A percentile compares a stretch with the other conserved stretches of the same genome.
Evolutionary conservation across 1,284 basidiomycete species (phyloP).

Genomic region (Lentinula novae-zelandiae): DNA sequence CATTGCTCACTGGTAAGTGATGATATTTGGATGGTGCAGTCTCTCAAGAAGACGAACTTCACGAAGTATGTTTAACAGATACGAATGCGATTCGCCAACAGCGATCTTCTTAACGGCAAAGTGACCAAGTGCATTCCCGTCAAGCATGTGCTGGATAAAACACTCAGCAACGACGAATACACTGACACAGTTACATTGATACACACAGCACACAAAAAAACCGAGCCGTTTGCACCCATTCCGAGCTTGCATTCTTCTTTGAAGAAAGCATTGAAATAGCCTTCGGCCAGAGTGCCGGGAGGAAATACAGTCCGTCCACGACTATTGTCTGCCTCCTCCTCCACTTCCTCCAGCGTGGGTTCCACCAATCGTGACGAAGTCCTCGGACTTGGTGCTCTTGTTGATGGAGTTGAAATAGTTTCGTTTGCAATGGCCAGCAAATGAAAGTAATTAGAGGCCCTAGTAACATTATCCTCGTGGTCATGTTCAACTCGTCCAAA

Average conservation of each 20-base stretch:
- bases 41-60: slow-evolving; percentile 84
- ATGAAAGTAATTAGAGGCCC: slow-evolving; percentile 70
- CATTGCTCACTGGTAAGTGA: slow-evolving; percentile 76
- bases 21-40: slow-evolving; percentile 88
- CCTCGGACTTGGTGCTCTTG: slow-evolving; percentile 33
- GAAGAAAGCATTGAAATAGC: slow-evolving; percentile 86
- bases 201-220: slow-evolving; percentile 63
- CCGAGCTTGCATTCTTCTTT: slow-evolving; percentile 83
- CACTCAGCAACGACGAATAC: background rate
- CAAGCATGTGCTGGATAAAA: slow-evolving; percentile 65
- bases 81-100: slow-evolving; percentile 83
- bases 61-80: slow-evolving; percentile 76
- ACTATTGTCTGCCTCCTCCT: slow-evolving; percentile 16
- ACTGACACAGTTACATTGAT: background rate
- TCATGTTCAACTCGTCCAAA: slow-evolving; percentile 3
- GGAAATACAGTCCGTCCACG: slow-evolving; percentile 39
- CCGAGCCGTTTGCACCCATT: slow-evolving; percentile 90
- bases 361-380: slow-evolving; percentile 11
- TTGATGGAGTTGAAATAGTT: slow-evolving; percentile 53
- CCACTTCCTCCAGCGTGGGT: slow-evolving; percentile 2
- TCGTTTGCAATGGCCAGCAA: slow-evolving; percentile 69
- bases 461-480: slow-evolving; percentile 19
- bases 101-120: slow-evolving; percentile 97
- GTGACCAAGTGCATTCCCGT: slow-evolving; percentile 74
- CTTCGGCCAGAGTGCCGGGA: slow-evolving; percentile 71